Evolutionary conservation across 2,329 filamentous ascomycete genomes (phyloP).

Genomic region (Sclerotinia sclerotiorum): DNA sequence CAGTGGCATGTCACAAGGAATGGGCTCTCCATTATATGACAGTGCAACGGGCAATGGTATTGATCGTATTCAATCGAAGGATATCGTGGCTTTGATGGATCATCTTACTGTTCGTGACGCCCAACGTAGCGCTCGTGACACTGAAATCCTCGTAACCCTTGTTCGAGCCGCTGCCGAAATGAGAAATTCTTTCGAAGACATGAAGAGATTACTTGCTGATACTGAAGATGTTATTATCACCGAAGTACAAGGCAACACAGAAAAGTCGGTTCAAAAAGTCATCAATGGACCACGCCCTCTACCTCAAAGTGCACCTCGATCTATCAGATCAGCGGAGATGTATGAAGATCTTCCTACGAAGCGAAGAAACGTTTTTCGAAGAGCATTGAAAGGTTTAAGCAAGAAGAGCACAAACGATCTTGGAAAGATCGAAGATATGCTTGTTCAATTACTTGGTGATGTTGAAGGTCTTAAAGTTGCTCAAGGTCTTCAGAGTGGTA

Average conservation of each 20-base stretch:
- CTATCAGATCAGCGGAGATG: slow-evolving; percentile 50
- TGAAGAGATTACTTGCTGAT: slow-evolving; percentile 87
- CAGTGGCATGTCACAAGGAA: slow-evolving; percentile 89
- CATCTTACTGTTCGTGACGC: slow-evolving; percentile 97
- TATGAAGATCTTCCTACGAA: slow-evolving; percentile 65
- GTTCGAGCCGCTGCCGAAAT: slow-evolving; percentile 94
- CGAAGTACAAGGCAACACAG: slow-evolving; percentile 82
- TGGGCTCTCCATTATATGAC: slow-evolving; percentile 87
- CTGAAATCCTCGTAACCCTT: slow-evolving; percentile 90
- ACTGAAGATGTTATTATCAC: slow-evolving; percentile 88
- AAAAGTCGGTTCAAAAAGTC: slow-evolving; percentile 77
- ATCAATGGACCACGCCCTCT: slow-evolving; percentile 85
- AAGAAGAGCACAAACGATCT: slow-evolving; percentile 86
- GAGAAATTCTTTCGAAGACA: slow-evolving; percentile 92
- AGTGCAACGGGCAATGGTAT: slow-evolving; percentile 83
- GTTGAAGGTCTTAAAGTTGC: slow-evolving; percentile 76
- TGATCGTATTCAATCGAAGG: slow-evolving; percentile 90
- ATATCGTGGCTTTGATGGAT: slow-evolving; percentile 97
- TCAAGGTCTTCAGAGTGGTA: slow-evolving; percentile 49
- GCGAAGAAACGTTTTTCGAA: slow-evolving; percentile 89
- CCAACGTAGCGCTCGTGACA: slow-evolving; percentile 92
- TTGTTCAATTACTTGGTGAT: slow-evolving; percentile 87
- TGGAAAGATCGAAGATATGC: slow-evolving; percentile 84
- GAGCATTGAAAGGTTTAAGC: slow-evolving; percentile 88
- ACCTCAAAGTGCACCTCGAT: slow-evolving; percentile 56